Base-by-base conservation (phyloP, 2,329 filamentous ascomycete genomes). In the Chalaropsis thielavioides region DNA sequence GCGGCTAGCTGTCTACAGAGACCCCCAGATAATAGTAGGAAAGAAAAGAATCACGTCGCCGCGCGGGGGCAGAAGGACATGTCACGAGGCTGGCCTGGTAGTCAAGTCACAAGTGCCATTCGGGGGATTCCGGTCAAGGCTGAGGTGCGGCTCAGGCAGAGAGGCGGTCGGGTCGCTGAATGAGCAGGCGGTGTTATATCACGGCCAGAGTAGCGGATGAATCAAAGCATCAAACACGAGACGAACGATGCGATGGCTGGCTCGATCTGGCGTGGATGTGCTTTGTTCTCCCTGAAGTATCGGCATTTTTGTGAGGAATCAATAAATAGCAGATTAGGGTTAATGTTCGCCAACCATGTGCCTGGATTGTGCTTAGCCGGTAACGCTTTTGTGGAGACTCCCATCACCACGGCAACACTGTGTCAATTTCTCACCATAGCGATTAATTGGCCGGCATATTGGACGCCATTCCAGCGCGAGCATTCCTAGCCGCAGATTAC, bases 321-420 rank as follows among this genome's bases (percentile, higher is more conserved):
- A 65, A 40, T 46, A 65, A 62, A 65, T 51, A 54, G 41, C 19
- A 35, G 17, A 19, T 46, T 27, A 31, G 38, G n/a, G 24, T 24
- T 62, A 43, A 17, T 3, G 5, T 4, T 19, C 3, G 63, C 63
- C 63, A 61, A 65, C 54, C 43, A 61, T 11, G 35, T 19, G n/a
- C 17, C 3, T 8, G 17, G 7, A 0, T 1, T 15, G 0, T 17
- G 0, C 7, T n/a, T 35, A 43, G 1, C 17, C 13, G 7, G 60
- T 27, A 22, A 19, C 40, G 19, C 15, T 17, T 44, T 15, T 41
- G 17, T 61, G 63, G 54, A 58, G 5, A 13, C 38, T 44, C 6
- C 27, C 3, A 43, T 65, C 27, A 61, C 63, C 44, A 49, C 43
- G 22, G 44, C 56, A 65, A 65, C 58, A 51, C 24, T 1, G 56